These are phyloP conservation scores for Gossypium mustelinum DNA, from an alignment of 345 rosid species.

Conservation along the genomic window DNA sequence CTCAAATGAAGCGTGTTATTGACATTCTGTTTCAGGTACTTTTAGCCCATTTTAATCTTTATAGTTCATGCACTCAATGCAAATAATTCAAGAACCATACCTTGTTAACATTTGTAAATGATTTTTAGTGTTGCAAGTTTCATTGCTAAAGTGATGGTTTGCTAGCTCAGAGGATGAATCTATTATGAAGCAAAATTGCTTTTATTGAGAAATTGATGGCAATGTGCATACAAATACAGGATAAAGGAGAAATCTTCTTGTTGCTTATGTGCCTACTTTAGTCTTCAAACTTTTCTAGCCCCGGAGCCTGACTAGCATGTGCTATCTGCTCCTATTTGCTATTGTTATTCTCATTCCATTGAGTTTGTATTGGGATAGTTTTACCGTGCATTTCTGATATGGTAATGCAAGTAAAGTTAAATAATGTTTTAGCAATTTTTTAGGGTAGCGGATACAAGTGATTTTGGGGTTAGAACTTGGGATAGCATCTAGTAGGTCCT, in stretches of 20 bases:
- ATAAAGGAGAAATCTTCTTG: neutral
- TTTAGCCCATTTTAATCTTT: neutral
- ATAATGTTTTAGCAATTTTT: neutral
- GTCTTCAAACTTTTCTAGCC: neutral
- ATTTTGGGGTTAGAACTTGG: neutral
- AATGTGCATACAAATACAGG: neutral
- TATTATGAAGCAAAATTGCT: neutral
- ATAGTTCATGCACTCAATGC: neutral
- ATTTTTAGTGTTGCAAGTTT: neutral
- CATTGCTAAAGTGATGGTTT: neutral
- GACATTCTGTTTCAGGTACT: slow-evolving; percentile 27
- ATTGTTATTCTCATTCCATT: neutral
- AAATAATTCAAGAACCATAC: neutral
- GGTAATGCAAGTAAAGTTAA: neutral
- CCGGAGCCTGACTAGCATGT: neutral
- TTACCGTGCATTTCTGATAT: neutral
- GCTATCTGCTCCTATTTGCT: neutral
- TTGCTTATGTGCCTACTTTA: neutral
- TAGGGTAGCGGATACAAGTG: neutral
- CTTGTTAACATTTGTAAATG: neutral
- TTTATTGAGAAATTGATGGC: neutral
- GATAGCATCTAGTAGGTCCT: neutral
- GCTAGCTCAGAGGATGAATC: neutral
- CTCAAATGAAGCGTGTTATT: slow-evolving; percentile 90
- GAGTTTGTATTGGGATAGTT: neutral